Percentiles rank a stretch among this genome's conserved stretches.
These are phyloP conservation scores for Colletotrichum incanum DNA, from an alignment of 2,329 filamentous ascomycete species.

Conservation along the genomic window DNA sequence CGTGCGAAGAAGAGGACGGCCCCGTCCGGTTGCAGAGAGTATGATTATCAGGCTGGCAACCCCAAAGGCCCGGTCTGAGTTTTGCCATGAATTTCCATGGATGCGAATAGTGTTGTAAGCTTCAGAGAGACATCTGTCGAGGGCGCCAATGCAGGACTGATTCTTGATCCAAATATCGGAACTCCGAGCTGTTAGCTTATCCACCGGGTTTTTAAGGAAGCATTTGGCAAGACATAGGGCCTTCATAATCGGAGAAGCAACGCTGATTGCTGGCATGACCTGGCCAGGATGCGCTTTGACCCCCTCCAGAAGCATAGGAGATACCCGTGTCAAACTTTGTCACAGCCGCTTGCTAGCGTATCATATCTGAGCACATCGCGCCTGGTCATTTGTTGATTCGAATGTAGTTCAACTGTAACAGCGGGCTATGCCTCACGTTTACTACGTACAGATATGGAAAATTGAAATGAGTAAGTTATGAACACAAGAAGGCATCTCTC, in stretches of 20 bases:
- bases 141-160: too few relatives aligned
- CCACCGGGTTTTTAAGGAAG: background rate
- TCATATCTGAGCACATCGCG: background rate
- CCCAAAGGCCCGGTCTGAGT: background rate
- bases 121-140: too few relatives aligned
- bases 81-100: too few relatives aligned
- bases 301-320: background rate
- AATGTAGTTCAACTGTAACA: too few relatives aligned
- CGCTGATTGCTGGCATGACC: background rate
- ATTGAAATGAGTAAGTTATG: background rate
- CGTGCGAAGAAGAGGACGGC: background rate
- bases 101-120: too few relatives aligned
- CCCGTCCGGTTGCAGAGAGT: too few relatives aligned
- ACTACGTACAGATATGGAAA: background rate
- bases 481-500: conserved; percentile 3
- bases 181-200: too few relatives aligned
- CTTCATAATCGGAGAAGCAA: background rate
- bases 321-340: background rate
- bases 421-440: background rate
- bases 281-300: background rate
- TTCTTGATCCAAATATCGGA: too few relatives aligned
- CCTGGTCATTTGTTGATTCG: background rate
- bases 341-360: too few relatives aligned
- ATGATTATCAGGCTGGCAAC: background rate
- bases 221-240: background rate